Evolutionary conservation across 768 basidiomycete genomes (phyloP).

Genomic region (Sarcodon aspratus): DNA sequence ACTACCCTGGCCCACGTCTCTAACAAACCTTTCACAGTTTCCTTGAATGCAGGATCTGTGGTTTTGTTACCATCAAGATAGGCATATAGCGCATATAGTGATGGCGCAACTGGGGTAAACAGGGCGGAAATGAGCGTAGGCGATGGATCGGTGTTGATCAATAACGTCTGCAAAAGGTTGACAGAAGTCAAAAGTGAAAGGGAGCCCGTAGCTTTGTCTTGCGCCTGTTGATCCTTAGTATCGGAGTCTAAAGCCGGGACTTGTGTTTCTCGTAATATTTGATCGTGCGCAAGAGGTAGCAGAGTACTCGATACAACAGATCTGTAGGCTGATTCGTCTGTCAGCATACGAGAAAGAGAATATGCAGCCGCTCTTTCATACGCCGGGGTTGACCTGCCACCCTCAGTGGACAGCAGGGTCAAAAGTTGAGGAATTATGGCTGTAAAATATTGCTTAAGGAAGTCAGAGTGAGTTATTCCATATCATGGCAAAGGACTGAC

Average conservation of each 20-base stretch:
- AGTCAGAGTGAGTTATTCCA: background rate
- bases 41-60: constrained; percentile 53
- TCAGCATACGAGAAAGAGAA: constrained; percentile 53
- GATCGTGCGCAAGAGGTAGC: constrained; percentile 39
- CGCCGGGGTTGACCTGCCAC: constrained; percentile 23
- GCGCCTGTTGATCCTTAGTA: background rate
- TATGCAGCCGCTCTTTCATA: constrained; percentile 59
- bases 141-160: constrained; percentile 73
- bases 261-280: constrained; percentile 24
- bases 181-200: constrained; percentile 22
- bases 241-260: background rate
- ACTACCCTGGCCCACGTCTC: constrained; percentile 69
- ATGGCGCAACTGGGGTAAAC: constrained; percentile 55
- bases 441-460: constrained; percentile 47
- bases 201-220: constrained; percentile 24
- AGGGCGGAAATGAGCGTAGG: constrained; percentile 51
- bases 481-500: constrained; percentile 23
- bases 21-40: constrained; percentile 48
- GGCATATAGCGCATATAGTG: constrained; percentile 53
- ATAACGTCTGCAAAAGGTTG: constrained; percentile 32
- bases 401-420: constrained; percentile 29
- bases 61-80: constrained; percentile 43
- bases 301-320: constrained; percentile 24
- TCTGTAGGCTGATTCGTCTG: constrained; percentile 20
- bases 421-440: constrained; percentile 45